Base-by-base conservation (phyloP, 2,329 filamentous ascomycete species). In the Diaporthe sp. region DNA sequence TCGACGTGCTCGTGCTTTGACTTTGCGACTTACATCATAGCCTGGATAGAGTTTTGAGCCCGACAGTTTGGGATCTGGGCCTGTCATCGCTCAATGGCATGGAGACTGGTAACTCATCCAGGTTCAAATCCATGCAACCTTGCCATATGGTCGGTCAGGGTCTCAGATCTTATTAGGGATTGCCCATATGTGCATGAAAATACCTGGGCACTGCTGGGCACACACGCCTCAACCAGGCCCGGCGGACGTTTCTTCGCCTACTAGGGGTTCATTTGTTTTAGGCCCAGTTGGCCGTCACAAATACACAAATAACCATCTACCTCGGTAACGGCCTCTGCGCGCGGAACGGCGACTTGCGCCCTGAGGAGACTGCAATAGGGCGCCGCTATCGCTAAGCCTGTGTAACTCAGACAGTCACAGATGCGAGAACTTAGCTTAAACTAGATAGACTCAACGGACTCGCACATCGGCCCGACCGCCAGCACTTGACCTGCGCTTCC, bases 11-110 rank as follows among this genome's bases (percentile, higher is more conserved):
- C 12, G n/a, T n/a, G 22, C 65, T 69, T 69, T 55, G 37, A 28
- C n/a, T 69, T 69, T 69, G 49, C 49, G 65, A 69, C 65, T 69
- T 69, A 69, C 65, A 69, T 69, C 65, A 69, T 69, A 42, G 49
- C 34, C 65, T 39, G 46, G 49, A 22, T 69, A 69, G 65, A 69
- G 65, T 69, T 69, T 42, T 34, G 65, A 69, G 49, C 49, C 65
- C 65, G 65, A 69, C 65, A 69, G 34, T 22, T 55, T 53, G 65
- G 65, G 49, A 69, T 69, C 46, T 69, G 34, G 65, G 15, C n/a
- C 49, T 15, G 34, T 42, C 65, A 53, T 51, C 65, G 49, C 46
- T 69, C 31, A 42, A 25, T 42, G 34, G 62, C 62, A 51, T 67
- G 42, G 17, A 25, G 12, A 67, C 34, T 67, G 28, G 61, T 17